phyloP scores from a whole-genome alignment of 2,329 filamentous ascomycete genomes.

The Sporothrix globosa region DNA sequence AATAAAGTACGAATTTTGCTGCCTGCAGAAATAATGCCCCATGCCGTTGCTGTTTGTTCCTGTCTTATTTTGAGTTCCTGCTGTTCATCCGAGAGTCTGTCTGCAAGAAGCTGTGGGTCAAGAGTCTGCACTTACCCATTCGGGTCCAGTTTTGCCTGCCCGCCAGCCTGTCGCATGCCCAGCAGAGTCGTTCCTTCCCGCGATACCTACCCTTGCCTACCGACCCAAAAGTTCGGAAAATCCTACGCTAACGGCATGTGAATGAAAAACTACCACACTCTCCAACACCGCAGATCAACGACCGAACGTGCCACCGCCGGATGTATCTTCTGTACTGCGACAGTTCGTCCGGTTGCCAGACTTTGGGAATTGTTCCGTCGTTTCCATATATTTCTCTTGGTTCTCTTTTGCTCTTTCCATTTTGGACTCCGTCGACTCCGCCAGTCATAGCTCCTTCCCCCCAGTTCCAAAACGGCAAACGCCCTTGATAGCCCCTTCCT shows the following conservation, averaged over 20 bases:
- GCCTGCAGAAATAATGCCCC: not conserved
- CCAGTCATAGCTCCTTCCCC: slow-evolving; percentile 7
- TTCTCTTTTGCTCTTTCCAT: not conserved
- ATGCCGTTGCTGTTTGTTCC: not conserved
- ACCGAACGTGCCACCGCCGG: not conserved
- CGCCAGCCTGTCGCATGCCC: not conserved
- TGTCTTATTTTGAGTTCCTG: not conserved
- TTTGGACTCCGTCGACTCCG: not conserved
- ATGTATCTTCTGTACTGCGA: no score
- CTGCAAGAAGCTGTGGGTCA: no score
- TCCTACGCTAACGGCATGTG: slow-evolving; percentile 9
- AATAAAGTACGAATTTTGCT: no score
- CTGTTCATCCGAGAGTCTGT: no score
- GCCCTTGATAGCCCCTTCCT: not conserved
- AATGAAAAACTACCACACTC: not conserved
- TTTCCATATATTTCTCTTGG: not conserved
- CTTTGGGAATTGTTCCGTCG: not conserved
- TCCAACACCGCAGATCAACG: not conserved
- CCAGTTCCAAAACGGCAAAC: not conserved
- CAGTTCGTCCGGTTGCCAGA: no score
- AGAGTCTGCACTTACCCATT: no score
- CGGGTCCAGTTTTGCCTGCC: not conserved
- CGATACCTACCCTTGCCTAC: not conserved
- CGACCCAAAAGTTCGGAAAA: not conserved
- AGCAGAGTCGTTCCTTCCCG: not conserved